Evolutionary conservation across 257 asterid species (phyloP), one percentile per base, ranked within the genome.

Genomic region (Lycium ferocissimum): DNA sequence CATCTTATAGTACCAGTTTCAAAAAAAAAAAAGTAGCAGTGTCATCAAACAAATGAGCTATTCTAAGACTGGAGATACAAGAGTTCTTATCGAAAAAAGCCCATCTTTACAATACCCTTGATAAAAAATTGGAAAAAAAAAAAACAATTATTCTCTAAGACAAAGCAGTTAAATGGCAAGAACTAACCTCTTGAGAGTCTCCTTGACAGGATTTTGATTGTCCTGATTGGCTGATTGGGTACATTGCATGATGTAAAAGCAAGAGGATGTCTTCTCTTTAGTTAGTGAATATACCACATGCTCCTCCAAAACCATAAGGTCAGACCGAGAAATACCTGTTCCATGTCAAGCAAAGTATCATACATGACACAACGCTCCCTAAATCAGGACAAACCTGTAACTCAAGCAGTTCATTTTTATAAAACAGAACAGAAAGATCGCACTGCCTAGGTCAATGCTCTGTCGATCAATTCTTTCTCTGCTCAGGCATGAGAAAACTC

Each of bases 221-320:
- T 35, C 81, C 37, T 33, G 69, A 65, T 83, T 63, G 86, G 88
- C 49, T n/a, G 93, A 67, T 80, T 84, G 84, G 13, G 86, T 59
- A 86, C 91, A 89, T 80, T 76, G 90, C 90, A 95, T 87, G 70
- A 95, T 89, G 83, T 89, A 93, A 89, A 93, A 92, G 80, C 81
- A 92, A 84, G 92, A 85, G 9, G 94, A 90, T 10, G 92, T 86
- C 84, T 91, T 92, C 84, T 86, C 91, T 89, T 91, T 89, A 82
- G 89, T 90, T 66, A 93, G 83, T 17, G 94, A 92, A 86, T 93
- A 89, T n/a, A 86, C 90, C 88, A 89, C 80, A 85, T 86, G 90
- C 89, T 84, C 85, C 91, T 92, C 97, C 91, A 95, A 84, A 79
- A 92, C 87, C 91, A 11, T 84, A 72, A 93, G 89, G 49, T 89